Evolutionary conservation across 345 rosid species (phyloP).

Genomic region (Salix exigua): DNA sequence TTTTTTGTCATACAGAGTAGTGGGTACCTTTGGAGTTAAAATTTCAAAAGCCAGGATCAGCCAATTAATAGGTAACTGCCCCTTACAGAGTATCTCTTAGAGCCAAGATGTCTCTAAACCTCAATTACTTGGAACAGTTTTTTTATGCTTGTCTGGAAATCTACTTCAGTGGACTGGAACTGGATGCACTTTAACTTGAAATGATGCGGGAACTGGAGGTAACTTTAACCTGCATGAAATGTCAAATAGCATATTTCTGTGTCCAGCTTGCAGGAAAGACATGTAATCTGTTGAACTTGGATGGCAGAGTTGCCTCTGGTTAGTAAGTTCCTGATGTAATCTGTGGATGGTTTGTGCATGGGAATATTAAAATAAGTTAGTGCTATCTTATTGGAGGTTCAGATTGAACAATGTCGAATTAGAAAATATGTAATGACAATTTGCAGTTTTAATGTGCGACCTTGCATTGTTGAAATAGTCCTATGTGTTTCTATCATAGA

Average conservation of each 20-base stretch:
- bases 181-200: slow-evolving; percentile 11
- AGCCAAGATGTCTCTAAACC: slow-evolving; percentile 10
- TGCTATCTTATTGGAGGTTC: neutral
- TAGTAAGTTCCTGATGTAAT: neutral
- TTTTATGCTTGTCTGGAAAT: slow-evolving; percentile 11
- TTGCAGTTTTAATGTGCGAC: neutral
- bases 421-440: neutral
- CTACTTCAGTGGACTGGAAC: slow-evolving; percentile 25
- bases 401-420: neutral
- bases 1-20: slow-evolving; percentile 17
- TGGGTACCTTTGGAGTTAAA: slow-evolving; percentile 25
- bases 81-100: slow-evolving; percentile 16
- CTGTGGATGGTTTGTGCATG: neutral
- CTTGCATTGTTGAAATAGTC: neutral
- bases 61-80: slow-evolving; percentile 30
- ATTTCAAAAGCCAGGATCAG: slow-evolving; percentile 16
- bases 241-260: slow-evolving; percentile 14
- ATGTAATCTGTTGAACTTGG: slow-evolving; percentile 13
- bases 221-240: slow-evolving; percentile 14
- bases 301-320: slow-evolving; percentile 10
- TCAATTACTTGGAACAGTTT: slow-evolving; percentile 3
- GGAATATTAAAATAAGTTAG: neutral
- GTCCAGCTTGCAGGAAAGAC: slow-evolving; percentile 27
- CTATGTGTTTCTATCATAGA: neutral
- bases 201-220: slow-evolving; percentile 24